Evolutionary conservation across 306 rosid genomes (phyloP), one percentile per base, ranked within the genome.

Genomic region (Calophaca sinica): DNA sequence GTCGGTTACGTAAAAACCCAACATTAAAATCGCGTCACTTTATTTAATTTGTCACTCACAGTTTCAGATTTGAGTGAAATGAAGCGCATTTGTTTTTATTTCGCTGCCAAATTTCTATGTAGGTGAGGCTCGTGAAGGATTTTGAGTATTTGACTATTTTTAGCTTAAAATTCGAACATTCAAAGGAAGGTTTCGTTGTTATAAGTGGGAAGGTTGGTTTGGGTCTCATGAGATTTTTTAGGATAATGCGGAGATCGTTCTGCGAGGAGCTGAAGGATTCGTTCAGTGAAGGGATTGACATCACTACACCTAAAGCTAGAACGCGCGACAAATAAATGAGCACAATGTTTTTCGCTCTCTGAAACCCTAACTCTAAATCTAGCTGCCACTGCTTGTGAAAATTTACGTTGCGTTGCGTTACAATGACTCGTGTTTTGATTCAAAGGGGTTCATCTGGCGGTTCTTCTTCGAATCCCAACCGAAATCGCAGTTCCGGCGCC

Each of bases 161-260:
- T 78, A 81, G 79, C 84, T n/a, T n/a, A n/a, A n/a, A n/a, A n/a
- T 84, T 87, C 86, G 80, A 29, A 12, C n/a, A 35, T 0, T 10
- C 9, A 12, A 14, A 15, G n/a, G 84, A 86, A 81, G 92, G 86
- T 85, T 85, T 88, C 83, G 79, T 87, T 87, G 85, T 83, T 87
- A 87, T 75, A 80, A 86, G 88, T 88, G 80, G 59, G 83, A 79
- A 79, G 41, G 41, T 7, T 38, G 81, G 79, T 87, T 39, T 38
- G 89, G 88, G 91, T 93, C 98, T 93, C 86, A 93, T 93, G 98
- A 90, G 89, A 90, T 89, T 93, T 90, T 88, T 87, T 80, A 87
- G 93, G 98, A 96, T 91, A 90, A 90, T 93, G 98, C 98, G 86
- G 91, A 90, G 84, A 85, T 84, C 86, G 90, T 88, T 84, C 89